phyloP scores from a whole-genome alignment of 441 rosid species.

The Syzygium syzygioides region DNA sequence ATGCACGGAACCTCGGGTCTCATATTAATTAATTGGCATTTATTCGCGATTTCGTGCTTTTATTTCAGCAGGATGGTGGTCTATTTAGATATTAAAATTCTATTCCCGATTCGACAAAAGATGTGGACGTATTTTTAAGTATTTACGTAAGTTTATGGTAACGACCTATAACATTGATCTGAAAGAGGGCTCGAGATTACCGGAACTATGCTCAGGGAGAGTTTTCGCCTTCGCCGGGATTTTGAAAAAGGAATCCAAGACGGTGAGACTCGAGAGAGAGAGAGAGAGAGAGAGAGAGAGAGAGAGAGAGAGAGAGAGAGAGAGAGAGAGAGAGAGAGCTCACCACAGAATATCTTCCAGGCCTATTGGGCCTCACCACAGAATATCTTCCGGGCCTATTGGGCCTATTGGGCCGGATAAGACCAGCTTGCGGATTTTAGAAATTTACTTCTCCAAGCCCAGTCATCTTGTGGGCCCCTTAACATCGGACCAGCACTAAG shows the following conservation, averaged over 20 bases:
- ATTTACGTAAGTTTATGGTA: too few relatives aligned
- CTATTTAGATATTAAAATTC: not conserved
- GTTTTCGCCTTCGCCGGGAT: too few relatives aligned
- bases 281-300: not conserved
- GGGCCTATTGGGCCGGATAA: not conserved
- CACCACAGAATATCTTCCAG: too few relatives aligned
- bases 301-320: not conserved
- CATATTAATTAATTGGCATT: not conserved
- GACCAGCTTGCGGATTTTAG: not conserved
- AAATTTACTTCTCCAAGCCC: not conserved
- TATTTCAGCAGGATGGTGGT: not conserved
- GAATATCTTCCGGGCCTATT: not conserved
- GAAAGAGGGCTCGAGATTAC: not conserved
- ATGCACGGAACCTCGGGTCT: not conserved
- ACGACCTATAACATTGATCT: not conserved
- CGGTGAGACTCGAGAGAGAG: too few relatives aligned
- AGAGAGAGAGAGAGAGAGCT: not conserved
- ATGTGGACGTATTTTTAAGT: not conserved
- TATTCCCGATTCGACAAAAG: not conserved
- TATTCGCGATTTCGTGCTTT: not conserved
- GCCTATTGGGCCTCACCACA: not conserved
- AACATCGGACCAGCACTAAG: not conserved
- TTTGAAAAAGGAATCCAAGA: too few relatives aligned
- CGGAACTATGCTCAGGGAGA: not conserved
- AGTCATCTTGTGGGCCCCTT: not conserved